Evolutionary conservation across 768 basidiomycete species (phyloP), one percentile per base, ranked within the genome.

Genomic region (Suillus alpinus): DNA sequence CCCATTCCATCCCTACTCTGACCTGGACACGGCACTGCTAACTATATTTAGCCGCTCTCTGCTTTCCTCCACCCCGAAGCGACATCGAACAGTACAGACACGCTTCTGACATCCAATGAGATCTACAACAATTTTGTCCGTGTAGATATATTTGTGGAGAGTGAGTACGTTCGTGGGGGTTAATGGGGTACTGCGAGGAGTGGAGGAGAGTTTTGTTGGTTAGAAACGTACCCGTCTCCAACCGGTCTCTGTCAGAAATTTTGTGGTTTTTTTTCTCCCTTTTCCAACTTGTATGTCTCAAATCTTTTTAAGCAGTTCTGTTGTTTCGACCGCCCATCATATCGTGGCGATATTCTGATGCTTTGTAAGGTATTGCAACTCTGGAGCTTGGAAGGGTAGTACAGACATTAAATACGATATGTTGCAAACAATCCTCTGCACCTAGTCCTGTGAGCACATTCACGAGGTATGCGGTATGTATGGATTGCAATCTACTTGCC

Each of bases 71-170:
- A 87, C 68, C 82, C 84, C 0, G 83, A 82, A 51, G 76, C 81
- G 53, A 69, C 66, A 16, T 20, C 44, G 23, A 23, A 26, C 44
- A 78, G 77, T 31, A 83, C 86, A 59, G 87, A 91, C 69, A 88
- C 86, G 3, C 75, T 91, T 43, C 73, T 91, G 59, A 85, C 87
- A 23, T 83, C 84, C 23, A 86, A 85, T 58, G 88, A 91, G 74
- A 67, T 91, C 43, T 91, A 91, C 74, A 83, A 89, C 74, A 87
- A 89, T 66, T 89, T 83, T 63, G 85, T 88, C 51, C 80, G 83
- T 43, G 78, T 78, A 58, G 83, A 86, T 70, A 81, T 89, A 29
- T 66, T 74, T 13, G 20, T 49, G 47, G 26, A 29, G 8, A 49
- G 47, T 29, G 47, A 49, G 14, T 8, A 14, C 3, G 14, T 47